Conservation (phyloP, 106 monocot genomes). For the Allium sativum region DNA sequence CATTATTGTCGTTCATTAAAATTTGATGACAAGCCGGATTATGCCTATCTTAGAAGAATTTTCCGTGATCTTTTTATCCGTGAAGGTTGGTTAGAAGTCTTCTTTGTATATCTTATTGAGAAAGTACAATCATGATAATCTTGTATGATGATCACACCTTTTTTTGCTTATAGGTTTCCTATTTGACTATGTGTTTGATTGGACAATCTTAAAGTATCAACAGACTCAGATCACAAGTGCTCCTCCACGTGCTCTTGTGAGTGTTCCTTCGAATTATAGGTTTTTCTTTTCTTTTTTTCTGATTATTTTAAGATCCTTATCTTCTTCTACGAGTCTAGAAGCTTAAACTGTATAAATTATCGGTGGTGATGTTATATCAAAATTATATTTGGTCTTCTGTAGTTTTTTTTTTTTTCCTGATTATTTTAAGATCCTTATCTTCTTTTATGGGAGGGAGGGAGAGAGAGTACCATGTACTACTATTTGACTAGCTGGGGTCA, state of each 20-base stretch:
- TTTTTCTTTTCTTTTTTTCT: too few species aligned
- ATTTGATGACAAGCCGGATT: slow-evolving; percentile 78
- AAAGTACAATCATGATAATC: neutral
- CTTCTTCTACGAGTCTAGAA: too few species aligned
- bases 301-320: too few species aligned
- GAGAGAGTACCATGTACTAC: too few species aligned
- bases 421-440: too few species aligned
- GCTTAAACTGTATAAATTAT: too few species aligned
- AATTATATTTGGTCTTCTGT: too few species aligned
- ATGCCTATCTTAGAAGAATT: slow-evolving; percentile 56
- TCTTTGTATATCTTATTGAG: neutral
- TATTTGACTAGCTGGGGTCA: too few species aligned
- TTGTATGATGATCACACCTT: neutral
- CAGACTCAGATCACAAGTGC: slow-evolving; percentile 26
- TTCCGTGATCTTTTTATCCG: slow-evolving; percentile 62
- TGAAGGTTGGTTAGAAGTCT: slow-evolving; percentile 34
- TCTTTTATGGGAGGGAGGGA: too few species aligned
- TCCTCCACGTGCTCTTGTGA: slow-evolving; percentile 26
- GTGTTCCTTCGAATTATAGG: neutral
- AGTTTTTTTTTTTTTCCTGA: too few species aligned
- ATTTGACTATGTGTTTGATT: slow-evolving; percentile 47
- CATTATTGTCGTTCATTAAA: slow-evolving; percentile 56
- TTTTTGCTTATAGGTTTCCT: slow-evolving; percentile 28
- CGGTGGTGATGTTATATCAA: too few species aligned
- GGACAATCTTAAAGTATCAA: slow-evolving; percentile 43